Conservation (phyloP, 176 grass and related monocot species). For the Tuctoria greenei region DNA sequence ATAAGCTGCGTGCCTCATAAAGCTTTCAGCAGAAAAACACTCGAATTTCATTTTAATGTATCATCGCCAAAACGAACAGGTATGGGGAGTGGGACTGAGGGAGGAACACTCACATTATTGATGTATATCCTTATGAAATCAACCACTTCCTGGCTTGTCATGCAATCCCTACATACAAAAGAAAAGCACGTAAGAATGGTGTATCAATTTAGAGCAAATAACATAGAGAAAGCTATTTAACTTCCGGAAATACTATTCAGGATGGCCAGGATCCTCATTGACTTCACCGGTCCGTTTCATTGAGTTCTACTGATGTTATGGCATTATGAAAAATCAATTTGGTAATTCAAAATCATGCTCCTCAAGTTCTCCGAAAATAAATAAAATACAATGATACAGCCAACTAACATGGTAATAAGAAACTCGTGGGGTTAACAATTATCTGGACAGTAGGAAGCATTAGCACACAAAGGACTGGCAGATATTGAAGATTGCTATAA, state of each 20-base stretch:
- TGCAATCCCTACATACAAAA: conserved; percentile 37
- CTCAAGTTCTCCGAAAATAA: conserved; percentile 15
- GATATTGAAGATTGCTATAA: background rate
- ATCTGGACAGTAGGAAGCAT: conserved; percentile 3
- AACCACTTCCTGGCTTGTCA: conserved; percentile 27
- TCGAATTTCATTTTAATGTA: background rate
- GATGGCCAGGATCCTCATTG: background rate
- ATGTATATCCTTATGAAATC: conserved; percentile 7
- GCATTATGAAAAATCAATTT: background rate
- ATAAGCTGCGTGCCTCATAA: background rate
- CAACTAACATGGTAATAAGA: background rate
- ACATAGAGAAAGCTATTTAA: background rate
- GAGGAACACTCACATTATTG: conserved; percentile 20
- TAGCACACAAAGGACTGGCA: background rate
- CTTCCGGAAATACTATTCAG: background rate
- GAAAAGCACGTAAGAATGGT: background rate
- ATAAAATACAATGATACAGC: background rate
- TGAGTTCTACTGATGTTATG: background rate
- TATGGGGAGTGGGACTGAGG: background rate
- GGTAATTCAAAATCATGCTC: background rate
- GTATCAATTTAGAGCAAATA: conserved; percentile 22
- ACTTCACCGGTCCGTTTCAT: conserved; percentile 11
- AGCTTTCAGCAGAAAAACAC: background rate
- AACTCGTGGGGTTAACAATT: conserved; percentile 2
- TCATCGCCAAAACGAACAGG: background rate